Percentiles rank a stretch among this genome's conserved stretches.
These are phyloP conservation scores for Jaenimonas drosophilae DNA, from an alignment of 208 protist species.

Conservation along the genomic window DNA sequence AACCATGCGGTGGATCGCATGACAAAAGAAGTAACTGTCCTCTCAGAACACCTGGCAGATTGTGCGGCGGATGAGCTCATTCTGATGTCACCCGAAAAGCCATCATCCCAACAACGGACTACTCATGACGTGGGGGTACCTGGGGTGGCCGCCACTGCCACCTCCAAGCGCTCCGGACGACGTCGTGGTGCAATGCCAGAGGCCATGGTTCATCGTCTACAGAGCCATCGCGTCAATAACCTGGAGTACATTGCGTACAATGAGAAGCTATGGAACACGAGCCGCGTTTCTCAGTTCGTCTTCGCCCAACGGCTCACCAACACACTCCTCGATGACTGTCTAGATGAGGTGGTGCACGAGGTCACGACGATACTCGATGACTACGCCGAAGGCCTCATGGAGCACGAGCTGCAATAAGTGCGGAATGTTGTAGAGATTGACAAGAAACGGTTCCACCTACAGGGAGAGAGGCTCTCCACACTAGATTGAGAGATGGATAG, in stretches of 20 bases:
- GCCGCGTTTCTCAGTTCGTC: conserved; percentile 62
- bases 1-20: conserved; percentile 32
- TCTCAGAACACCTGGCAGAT: conserved; percentile 7
- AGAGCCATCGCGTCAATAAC: conserved; percentile 44
- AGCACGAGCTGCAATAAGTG: conserved; percentile 73
- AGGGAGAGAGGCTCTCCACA: too few species aligned
- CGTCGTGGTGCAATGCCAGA: conserved; percentile 42
- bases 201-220: conserved; percentile 57
- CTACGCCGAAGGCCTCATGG: conserved; percentile 74
- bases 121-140: conserved; percentile 1
- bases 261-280: conserved; percentile 80
- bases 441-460: background rate
- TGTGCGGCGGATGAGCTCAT: too few species aligned
- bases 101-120: too few species aligned
- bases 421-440: background rate
- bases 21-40: conserved; percentile 26
- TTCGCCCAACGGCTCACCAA: conserved; percentile 78
- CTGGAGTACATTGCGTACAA: conserved; percentile 78
- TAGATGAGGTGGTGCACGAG: conserved; percentile 67
- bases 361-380: conserved; percentile 73
- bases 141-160: background rate
- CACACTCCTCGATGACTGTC: conserved; percentile 56
- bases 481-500: too few species aligned
- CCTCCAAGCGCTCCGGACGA: conserved; percentile 1
- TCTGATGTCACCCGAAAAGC: too few species aligned